These are phyloP conservation scores for Sarcomyxa edulis DNA, from an alignment of 768 basidiomycete species.

Conservation along the genomic window DNA sequence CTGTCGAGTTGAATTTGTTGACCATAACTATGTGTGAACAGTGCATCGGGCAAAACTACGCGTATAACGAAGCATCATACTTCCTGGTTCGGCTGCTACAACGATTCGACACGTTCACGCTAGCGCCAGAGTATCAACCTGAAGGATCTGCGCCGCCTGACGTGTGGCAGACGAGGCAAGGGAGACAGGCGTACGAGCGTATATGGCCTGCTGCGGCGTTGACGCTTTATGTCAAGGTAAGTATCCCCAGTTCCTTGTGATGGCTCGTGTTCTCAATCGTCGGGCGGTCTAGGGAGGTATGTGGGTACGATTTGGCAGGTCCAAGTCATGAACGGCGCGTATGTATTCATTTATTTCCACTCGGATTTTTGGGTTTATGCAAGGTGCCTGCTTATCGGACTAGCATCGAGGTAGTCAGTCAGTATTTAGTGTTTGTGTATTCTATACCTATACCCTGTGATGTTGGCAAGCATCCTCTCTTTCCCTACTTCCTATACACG, in stretches of 20 bases:
- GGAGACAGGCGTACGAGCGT: constrained; percentile 50
- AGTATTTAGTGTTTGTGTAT: too few species aligned
- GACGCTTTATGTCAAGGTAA: constrained; percentile 63
- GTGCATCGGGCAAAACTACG: constrained; percentile 73
- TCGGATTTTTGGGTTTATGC: too few species aligned
- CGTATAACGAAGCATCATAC: constrained; percentile 72
- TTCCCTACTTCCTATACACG: too few species aligned
- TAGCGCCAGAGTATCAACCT: constrained; percentile 61
- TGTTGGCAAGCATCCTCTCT: too few species aligned
- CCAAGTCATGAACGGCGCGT: neutral
- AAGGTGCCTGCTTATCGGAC: too few species aligned
- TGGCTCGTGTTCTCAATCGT: neutral
- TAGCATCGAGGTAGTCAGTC: too few species aligned
- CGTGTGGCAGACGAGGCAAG: constrained; percentile 46
- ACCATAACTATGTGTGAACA: constrained; percentile 17
- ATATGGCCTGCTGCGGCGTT: constrained; percentile 61
- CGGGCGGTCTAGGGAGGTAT: constrained; percentile 47
- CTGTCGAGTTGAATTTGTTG: neutral
- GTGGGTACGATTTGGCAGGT: constrained; percentile 46
- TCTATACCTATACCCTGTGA: too few species aligned
- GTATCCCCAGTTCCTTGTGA: constrained; percentile 13
- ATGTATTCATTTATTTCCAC: too few species aligned
- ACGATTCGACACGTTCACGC: constrained; percentile 51
- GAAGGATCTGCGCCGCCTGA: constrained; percentile 53
- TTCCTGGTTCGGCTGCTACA: constrained; percentile 67